phyloP scores from a whole-genome alignment of 2,329 filamentous ascomycete genomes.

The Ceratocystis ficicola region DNA sequence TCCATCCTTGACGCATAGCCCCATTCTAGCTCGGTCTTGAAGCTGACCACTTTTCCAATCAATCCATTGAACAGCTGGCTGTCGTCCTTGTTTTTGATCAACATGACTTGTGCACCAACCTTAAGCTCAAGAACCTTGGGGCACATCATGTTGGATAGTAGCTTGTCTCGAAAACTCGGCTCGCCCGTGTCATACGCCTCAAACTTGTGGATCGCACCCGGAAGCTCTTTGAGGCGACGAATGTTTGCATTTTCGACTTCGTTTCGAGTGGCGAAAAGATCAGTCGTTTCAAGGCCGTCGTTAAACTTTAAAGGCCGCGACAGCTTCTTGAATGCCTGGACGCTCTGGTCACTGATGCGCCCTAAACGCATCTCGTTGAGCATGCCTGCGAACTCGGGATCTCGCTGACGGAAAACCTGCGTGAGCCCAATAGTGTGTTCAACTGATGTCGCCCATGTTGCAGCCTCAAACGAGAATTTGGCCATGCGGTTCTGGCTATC shows the following conservation, averaged over 20 bases:
- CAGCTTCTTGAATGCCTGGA: slow-evolving; percentile 62
- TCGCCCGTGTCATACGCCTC: slow-evolving; percentile 70
- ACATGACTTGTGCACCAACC: slow-evolving; percentile 90
- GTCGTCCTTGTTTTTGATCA: slow-evolving; percentile 99
- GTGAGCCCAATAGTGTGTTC: slow-evolving; percentile 92
- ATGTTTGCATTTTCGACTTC: slow-evolving; percentile 85
- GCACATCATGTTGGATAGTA: slow-evolving; percentile 87
- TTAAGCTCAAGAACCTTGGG: slow-evolving; percentile 70
- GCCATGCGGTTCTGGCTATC: slow-evolving; percentile 53
- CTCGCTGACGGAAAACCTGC: slow-evolving; percentile 91
- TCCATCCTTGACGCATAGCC: slow-evolving; percentile 25
- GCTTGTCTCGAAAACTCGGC: slow-evolving; percentile 54
- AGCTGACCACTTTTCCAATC: slow-evolving; percentile 69
- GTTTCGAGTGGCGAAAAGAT: slow-evolving; percentile 79
- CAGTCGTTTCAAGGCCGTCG: slow-evolving; percentile 60
- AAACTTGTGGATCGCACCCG: slow-evolving; percentile 55
- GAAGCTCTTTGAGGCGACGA: slow-evolving; percentile 56
- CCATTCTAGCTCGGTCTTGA: slow-evolving; percentile 46
- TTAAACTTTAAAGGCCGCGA: slow-evolving; percentile 58
- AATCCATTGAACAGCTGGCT: slow-evolving; percentile 78
- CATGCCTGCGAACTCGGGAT: slow-evolving; percentile 80
- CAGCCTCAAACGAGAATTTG: slow-evolving; percentile 87
- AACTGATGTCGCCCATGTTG: slow-evolving; percentile 83
- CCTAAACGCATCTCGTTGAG: slow-evolving; percentile 96
- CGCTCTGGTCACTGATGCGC: slow-evolving; percentile 61